These are phyloP conservation scores for Auricularia sp. DNA, from an alignment of 768 basidiomycete genomes.

Conservation along the genomic window DNA sequence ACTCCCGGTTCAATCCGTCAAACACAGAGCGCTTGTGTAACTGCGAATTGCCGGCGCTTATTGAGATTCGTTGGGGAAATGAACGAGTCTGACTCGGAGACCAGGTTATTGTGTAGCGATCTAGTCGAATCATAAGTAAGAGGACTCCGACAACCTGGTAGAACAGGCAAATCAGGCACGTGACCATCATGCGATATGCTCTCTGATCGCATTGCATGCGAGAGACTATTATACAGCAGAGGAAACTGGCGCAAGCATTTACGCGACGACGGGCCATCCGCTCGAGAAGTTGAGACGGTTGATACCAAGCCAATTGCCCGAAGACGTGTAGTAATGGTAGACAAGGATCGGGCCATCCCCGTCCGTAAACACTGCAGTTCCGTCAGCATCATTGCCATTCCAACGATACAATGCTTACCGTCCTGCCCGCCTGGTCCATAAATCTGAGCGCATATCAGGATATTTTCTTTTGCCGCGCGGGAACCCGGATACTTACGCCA, in stretches of 20 bases:
- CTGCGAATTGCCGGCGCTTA: too few relatives aligned
- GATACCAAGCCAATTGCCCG: constrained; percentile 37
- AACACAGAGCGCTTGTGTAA: too few relatives aligned
- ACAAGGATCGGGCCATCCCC: constrained; percentile 37
- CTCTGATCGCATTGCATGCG: too few relatives aligned
- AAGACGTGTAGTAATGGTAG: constrained; percentile 44
- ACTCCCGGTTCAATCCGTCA: too few relatives aligned
- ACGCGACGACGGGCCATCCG: constrained; percentile 36
- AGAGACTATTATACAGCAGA: too few relatives aligned
- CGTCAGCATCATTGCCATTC: neutral
- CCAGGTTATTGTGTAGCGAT: too few relatives aligned
- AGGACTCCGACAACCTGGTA: too few relatives aligned
- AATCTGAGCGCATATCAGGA: constrained; percentile 23
- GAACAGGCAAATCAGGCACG: too few relatives aligned
- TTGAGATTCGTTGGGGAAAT: too few relatives aligned
- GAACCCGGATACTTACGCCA: constrained; percentile 21
- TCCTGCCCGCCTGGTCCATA: constrained; percentile 49
- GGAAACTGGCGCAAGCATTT: neutral
- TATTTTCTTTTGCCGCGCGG: neutral
- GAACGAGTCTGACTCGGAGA: too few relatives aligned
- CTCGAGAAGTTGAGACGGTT: constrained; percentile 39
- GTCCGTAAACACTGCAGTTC: constrained; percentile 28
- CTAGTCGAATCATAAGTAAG: too few relatives aligned
- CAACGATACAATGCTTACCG: neutral
- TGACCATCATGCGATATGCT: too few relatives aligned